Percentiles rank a stretch among this genome's conserved stretches.
These are phyloP conservation scores for Leptosphaerulina australis DNA, from an alignment of 2,329 filamentous ascomycete species.

Conservation along the genomic window DNA sequence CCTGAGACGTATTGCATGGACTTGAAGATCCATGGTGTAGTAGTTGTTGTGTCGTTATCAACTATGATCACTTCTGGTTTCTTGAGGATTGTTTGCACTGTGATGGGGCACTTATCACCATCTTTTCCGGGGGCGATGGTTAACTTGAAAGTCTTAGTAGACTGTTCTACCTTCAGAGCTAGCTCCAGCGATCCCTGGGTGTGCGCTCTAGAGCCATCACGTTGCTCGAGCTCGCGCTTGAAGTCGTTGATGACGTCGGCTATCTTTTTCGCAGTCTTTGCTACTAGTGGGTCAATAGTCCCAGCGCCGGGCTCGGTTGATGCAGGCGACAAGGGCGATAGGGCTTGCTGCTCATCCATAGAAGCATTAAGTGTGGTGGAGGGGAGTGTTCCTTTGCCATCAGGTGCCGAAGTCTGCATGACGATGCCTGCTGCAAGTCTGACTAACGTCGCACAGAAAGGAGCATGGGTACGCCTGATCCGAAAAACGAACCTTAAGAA, in stretches of 20 bases:
- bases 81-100: slow-evolving; percentile 20
- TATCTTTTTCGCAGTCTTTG: slow-evolving; percentile 26
- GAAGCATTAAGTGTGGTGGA: slow-evolving; percentile 4
- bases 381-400: slow-evolving; percentile 13
- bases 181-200: slow-evolving; percentile 26
- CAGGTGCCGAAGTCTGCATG: slow-evolving; percentile 21
- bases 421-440: slow-evolving; percentile 13
- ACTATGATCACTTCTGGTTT: slow-evolving; percentile 2
- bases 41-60: slow-evolving; percentile 1
- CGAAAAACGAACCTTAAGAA: background rate
- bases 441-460: slow-evolving; percentile 10
- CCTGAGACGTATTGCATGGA: slow-evolving; percentile 24
- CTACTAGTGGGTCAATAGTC: slow-evolving; percentile 26
- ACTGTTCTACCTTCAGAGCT: slow-evolving; percentile 1
- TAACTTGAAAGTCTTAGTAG: slow-evolving; percentile 2
- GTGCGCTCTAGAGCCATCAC: slow-evolving; percentile 23
- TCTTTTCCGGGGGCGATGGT: slow-evolving; percentile 16
- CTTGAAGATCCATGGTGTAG: slow-evolving; percentile 9
- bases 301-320: slow-evolving; percentile 1
- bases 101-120: slow-evolving; percentile 25
- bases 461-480: background rate
- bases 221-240: slow-evolving; percentile 30
- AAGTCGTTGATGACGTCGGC: slow-evolving; percentile 37
- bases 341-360: slow-evolving; percentile 3
- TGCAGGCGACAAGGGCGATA: slow-evolving; percentile 11